A percentile compares a stretch with the other conserved stretches of the same genome.
These are phyloP conservation scores for Sicyos baderoa DNA, from an alignment of 306 rosid genomes.

Conservation along the genomic window DNA sequence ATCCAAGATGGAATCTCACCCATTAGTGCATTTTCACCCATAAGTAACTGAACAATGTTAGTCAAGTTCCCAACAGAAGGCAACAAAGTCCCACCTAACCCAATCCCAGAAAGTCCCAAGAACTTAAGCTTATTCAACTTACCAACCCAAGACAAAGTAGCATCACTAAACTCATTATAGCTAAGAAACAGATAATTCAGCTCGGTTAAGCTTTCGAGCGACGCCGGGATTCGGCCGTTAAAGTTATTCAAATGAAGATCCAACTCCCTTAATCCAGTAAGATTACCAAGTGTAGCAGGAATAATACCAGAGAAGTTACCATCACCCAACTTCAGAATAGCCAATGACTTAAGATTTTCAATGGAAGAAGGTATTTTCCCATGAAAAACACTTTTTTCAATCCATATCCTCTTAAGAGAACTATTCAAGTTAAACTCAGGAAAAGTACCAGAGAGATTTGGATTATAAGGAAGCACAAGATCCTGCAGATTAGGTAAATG, in stretches of 20 bases:
- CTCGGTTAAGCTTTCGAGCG: constrained; percentile 5
- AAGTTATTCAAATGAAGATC: constrained; percentile 3
- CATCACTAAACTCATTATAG: constrained; percentile 7
- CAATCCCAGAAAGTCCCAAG: not conserved
- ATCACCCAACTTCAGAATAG: not conserved
- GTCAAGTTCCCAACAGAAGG: constrained; percentile 24
- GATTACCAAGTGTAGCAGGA: constrained; percentile 32
- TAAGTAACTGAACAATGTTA: not conserved
- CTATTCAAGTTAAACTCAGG: constrained; percentile 25
- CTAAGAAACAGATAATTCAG: not conserved
- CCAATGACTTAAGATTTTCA: constrained; percentile 20
- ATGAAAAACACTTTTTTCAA: constrained; percentile 6
- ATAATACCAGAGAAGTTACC: constrained; percentile 4
- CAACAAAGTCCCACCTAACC: not conserved
- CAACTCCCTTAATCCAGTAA: not conserved
- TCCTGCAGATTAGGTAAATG: not conserved
- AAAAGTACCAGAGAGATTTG: constrained; percentile 24
- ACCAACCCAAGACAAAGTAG: constrained; percentile 8
- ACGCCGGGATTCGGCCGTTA: constrained; percentile 10
- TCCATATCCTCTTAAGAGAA: not conserved
- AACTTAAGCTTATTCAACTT: not conserved
- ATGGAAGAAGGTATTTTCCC: constrained; percentile 30
- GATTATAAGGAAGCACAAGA: constrained; percentile 14
- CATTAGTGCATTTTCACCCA: not conserved
- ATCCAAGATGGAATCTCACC: constrained; percentile 21